Evolutionary conservation across 305 asterid species (phyloP), one percentile per base, ranked within the genome.

Genomic region (Nicotiana rustica): DNA sequence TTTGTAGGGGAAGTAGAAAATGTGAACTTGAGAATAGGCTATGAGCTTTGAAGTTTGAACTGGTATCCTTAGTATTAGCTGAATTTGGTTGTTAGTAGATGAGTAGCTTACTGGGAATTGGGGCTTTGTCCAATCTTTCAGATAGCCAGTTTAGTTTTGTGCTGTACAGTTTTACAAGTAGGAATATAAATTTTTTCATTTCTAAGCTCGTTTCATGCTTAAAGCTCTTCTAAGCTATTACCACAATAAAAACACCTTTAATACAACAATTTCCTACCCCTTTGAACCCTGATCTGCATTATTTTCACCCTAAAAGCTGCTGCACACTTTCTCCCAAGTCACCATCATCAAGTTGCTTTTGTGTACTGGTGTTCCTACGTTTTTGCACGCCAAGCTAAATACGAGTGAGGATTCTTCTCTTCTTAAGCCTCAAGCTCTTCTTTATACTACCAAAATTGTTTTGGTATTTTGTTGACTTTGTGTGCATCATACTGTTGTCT

Each of bases 301-400:
- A 10, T 73, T 31, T 73, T 73, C 44, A 73, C 15, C 62, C 62
- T 73, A 73, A 73, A 44, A 21, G 62, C 2, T 70, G 60, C 61
- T 52, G 4, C 19, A 1, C 21, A 7, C 41, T 14, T 73, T 49
- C 15, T 49, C 21, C 44, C 25, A 49, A 47, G 29, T 71, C 62
- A 73, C 44, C 79, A 71, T 13, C 79, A 71, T 49, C 79, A 49
- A 31, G 64, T 38, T 73, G 41, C 79, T 73, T 47, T 47, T 19
- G 13, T 71, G 78, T 44, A 44, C 61, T 71, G 36, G 49, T 71
- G 61, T 44, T 25, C 78, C 60, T 71, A 71, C 62, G 7, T 73
- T 44, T 71, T 49, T 38, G 21, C 64, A 49, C 41, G 17, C 79
- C 79, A 73, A 49, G 25, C 79, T 21, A 73, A 49, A 73, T 73